Conservation (phyloP, 108 stramenopile genomes). For the Cyclotella cryptica region DNA sequence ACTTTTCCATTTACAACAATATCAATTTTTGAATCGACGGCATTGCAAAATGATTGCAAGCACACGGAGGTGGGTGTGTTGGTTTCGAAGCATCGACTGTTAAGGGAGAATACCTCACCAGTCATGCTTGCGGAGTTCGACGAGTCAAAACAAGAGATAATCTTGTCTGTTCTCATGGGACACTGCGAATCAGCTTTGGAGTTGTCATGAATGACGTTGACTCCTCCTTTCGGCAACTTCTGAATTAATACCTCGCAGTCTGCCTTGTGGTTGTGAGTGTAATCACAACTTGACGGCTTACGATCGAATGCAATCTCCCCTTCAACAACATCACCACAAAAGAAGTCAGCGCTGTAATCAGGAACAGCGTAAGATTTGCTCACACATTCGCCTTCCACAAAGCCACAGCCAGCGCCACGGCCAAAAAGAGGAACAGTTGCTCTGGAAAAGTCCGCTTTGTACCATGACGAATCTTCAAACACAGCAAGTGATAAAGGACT, state of each 20-base stretch:
- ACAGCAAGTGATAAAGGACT: constrained; percentile 53
- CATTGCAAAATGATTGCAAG: constrained; percentile 52
- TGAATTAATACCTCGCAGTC: constrained; percentile 28
- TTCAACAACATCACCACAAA: constrained; percentile 37
- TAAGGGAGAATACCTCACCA: constrained; percentile 42
- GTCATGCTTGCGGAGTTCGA: constrained; percentile 22
- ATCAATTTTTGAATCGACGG: constrained; percentile 51
- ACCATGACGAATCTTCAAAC: constrained; percentile 61
- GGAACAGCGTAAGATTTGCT: constrained; percentile 34
- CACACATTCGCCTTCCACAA: constrained; percentile 50
- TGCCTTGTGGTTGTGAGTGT: constrained; percentile 59
- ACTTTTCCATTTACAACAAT: constrained; percentile 48
- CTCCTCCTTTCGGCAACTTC: background rate
- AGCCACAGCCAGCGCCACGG: constrained; percentile 55
- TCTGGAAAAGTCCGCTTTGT: constrained; percentile 64
- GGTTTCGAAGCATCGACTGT: constrained; percentile 54
- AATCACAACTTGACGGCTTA: constrained; percentile 53
- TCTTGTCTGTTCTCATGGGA: constrained; percentile 44
- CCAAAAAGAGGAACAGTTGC: constrained; percentile 51
- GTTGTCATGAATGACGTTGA: background rate
- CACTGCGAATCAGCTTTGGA: constrained; percentile 8
- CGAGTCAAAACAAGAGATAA: constrained; percentile 43
- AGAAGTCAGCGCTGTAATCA: constrained; percentile 53
- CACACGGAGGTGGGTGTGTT: constrained; percentile 44
- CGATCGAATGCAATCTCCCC: constrained; percentile 14